A percentile compares a stretch with the other conserved stretches of the same genome.
Conservation (phyloP, 1,284 basidiomycete genomes). For the Gastroboletus turbinatus region DNA sequence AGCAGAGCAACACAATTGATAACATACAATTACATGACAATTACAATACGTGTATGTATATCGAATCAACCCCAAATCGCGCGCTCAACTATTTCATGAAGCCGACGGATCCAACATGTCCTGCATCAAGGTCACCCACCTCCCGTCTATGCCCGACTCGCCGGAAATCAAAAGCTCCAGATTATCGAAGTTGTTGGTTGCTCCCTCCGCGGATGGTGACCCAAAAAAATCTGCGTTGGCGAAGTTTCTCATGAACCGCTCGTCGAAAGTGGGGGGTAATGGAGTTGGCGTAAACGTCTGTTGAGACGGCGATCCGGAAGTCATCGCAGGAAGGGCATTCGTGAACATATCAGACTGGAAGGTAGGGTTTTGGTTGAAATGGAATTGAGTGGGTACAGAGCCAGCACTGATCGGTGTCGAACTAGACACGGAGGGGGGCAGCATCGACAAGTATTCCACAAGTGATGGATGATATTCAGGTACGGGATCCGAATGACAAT, state of each 20-base stretch:
- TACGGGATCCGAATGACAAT: constrained; percentile 28
- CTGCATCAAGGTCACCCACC: constrained; percentile 56
- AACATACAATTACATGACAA: background rate
- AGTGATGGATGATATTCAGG: constrained; percentile 61
- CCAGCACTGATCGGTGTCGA: constrained; percentile 5
- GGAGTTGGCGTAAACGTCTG: constrained; percentile 13
- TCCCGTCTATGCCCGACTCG: constrained; percentile 55
- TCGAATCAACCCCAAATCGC: background rate
- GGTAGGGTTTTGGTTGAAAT: constrained; percentile 11
- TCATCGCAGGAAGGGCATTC: constrained; percentile 4
- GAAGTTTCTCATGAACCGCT: constrained; percentile 20
- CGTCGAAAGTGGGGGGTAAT: constrained; percentile 17
- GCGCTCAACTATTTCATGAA: constrained; percentile 6
- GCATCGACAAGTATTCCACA: constrained; percentile 43
- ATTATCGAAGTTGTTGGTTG: constrained; percentile 13
- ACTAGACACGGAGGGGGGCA: constrained; percentile 31
- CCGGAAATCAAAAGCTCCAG: constrained; percentile 49
- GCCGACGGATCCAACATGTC: constrained; percentile 40
- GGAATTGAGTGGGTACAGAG: constrained; percentile 11
- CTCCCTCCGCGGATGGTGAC: constrained; percentile 1
- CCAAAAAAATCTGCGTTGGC: constrained; percentile 16
- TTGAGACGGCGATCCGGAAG: constrained; percentile 8
- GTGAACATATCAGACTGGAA: constrained; percentile 15
- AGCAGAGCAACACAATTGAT: constrained; percentile 7
- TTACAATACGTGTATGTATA: background rate